These are phyloP conservation scores for Panaeolus cyanescens DNA, from an alignment of 768 basidiomycete genomes.

Conservation along the genomic window DNA sequence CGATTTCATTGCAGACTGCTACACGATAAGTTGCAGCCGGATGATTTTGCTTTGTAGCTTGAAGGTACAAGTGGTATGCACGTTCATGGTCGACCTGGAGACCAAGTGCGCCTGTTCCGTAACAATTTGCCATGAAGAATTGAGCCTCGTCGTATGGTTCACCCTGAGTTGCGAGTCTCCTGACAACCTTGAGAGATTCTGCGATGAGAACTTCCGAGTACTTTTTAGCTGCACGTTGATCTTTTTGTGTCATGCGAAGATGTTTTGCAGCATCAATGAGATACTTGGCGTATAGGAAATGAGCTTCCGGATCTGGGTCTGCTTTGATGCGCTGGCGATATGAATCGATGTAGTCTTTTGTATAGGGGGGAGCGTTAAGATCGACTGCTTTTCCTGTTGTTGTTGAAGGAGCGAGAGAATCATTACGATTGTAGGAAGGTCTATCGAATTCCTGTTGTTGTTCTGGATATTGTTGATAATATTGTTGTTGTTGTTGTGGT, in stretches of 20 bases:
- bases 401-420: constrained; percentile 57
- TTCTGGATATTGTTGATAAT: constrained; percentile 19
- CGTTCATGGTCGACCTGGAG: constrained; percentile 96
- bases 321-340: constrained; percentile 97
- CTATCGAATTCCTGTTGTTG: constrained; percentile 56
- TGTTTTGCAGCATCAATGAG: constrained; percentile 97
- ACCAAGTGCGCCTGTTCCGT: constrained; percentile 95
- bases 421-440: constrained; percentile 56
- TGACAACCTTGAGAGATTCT: constrained; percentile 91
- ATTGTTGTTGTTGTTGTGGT: constrained; percentile 35
- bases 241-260: constrained; percentile 70
- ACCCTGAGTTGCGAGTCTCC: constrained; percentile 89
- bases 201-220: constrained; percentile 86
- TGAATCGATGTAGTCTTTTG: constrained; percentile 95
- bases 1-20: constrained; percentile 98
- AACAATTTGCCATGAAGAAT: constrained; percentile 97
- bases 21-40: constrained; percentile 94
- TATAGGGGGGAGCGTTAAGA: constrained; percentile 82
- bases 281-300: constrained; percentile 98
- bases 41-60: constrained; percentile 97
- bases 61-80: constrained; percentile 95
- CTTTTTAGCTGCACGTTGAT: constrained; percentile 84
- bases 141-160: constrained; percentile 95
- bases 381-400: constrained; percentile 82
- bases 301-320: constrained; percentile 97